Conservation (phyloP, 2,329 filamentous ascomycete species). For the Botrytis squamosa region DNA sequence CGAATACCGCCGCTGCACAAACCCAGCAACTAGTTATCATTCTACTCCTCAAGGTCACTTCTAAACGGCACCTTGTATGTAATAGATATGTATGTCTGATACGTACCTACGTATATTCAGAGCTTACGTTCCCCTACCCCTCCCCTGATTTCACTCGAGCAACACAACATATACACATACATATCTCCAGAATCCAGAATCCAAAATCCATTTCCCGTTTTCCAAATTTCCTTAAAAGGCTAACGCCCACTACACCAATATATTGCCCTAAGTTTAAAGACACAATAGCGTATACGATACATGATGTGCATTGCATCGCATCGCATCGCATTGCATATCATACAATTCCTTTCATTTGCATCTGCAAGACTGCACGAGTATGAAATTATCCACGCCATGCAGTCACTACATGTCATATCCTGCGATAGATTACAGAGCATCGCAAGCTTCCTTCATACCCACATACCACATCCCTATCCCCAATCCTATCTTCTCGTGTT, state of each 20-base stretch:
- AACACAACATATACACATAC: not conserved
- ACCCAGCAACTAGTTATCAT: not conserved
- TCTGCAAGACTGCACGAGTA: no score
- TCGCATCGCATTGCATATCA: not conserved
- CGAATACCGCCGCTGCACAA: constrained; percentile 6
- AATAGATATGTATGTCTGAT: not conserved
- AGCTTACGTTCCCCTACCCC: not conserved
- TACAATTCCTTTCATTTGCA: not conserved
- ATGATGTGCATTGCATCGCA: not conserved
- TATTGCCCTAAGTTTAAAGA: not conserved
- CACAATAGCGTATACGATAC: not conserved
- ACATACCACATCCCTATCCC: not conserved
- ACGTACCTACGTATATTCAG: not conserved
- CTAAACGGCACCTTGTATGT: not conserved
- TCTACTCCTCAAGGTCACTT: not conserved
- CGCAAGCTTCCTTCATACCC: not conserved
- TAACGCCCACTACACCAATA: no score
- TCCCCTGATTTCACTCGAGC: not conserved
- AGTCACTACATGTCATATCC: not conserved
- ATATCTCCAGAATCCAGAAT: not conserved
- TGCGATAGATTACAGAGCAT: not conserved
- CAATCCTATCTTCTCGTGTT: not conserved
- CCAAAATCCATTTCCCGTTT: not conserved
- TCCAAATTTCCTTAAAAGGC: not conserved
- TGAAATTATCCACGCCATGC: not conserved